Conservation (phyloP, 2,329 filamentous ascomycete species). For the Tolypocladium album region DNA sequence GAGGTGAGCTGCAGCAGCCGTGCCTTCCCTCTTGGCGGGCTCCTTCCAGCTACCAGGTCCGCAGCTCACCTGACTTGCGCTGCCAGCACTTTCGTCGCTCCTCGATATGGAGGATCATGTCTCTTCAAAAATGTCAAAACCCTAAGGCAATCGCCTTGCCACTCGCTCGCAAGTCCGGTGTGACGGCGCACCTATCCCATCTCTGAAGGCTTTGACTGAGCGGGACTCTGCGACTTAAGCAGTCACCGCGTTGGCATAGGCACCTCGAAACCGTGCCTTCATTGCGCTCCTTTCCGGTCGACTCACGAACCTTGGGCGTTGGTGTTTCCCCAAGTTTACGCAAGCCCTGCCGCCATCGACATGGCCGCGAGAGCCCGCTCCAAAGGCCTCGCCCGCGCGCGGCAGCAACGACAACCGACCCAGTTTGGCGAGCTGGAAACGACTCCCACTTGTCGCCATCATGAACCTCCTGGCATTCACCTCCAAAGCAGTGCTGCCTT, state of each 20-base stretch:
- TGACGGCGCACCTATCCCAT: too few relatives aligned
- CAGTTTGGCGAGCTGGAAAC: constrained; percentile 21
- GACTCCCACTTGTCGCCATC: constrained; percentile 17
- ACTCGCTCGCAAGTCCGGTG: background rate
- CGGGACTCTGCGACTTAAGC: too few relatives aligned
- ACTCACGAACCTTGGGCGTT: too few relatives aligned
- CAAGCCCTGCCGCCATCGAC: background rate
- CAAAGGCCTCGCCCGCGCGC: background rate
- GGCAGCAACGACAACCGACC: constrained; percentile 5
- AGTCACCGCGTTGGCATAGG: too few relatives aligned
- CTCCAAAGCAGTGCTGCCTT: background rate
- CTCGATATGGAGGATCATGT: background rate
- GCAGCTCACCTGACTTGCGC: background rate
- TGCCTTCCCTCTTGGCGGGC: background rate
- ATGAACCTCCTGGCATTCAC: constrained; percentile 5
- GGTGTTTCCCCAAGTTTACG: background rate
- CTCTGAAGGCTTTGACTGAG: too few relatives aligned
- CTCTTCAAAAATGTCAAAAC: background rate
- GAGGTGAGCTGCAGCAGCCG: background rate
- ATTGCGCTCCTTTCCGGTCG: too few relatives aligned
- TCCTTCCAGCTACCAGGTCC: background rate
- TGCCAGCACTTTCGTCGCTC: background rate
- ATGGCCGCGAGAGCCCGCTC: constrained; percentile 1
- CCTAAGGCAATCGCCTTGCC: background rate
- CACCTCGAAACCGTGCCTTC: too few relatives aligned